Evolutionary conservation across 495 filamentous ascomycete species (phyloP).

Genomic region (Penicillium turbatum): DNA sequence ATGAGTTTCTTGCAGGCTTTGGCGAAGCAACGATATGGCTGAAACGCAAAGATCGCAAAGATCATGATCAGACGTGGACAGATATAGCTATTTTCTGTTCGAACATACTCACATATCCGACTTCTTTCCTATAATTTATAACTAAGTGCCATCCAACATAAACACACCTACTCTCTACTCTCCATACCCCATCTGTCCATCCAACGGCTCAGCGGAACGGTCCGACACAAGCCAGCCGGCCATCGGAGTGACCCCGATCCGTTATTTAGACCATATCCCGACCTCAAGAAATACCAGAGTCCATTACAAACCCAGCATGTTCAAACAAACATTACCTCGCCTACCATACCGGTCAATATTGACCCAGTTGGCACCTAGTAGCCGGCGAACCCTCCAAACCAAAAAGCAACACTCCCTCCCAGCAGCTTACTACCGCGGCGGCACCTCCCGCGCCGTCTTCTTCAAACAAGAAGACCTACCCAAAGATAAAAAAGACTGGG

Average conservation of each 20-base stretch:
- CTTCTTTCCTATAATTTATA: not conserved
- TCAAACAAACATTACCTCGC: not conserved
- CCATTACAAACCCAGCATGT: not conserved
- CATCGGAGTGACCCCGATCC: not conserved
- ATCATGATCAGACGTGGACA: not conserved
- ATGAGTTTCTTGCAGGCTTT: constrained; percentile 44
- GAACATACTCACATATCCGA: not conserved
- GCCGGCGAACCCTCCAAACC: not conserved
- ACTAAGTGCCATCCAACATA: not conserved
- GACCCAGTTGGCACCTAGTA: not conserved
- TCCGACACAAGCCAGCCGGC: constrained; percentile 1
- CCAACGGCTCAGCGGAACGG: not conserved
- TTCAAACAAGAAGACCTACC: constrained; percentile 54
- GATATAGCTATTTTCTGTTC: not conserved
- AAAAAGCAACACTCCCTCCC: constrained; percentile 43
- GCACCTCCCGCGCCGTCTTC: constrained; percentile 66
- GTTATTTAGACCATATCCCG: constrained; percentile 1
- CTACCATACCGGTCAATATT: not conserved
- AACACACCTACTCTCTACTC: not conserved
- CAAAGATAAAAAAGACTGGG: constrained; percentile 45
- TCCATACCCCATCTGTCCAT: not conserved
- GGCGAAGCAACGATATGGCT: constrained; percentile 46
- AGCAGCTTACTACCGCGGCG: constrained; percentile 68
- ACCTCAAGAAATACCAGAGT: not conserved
- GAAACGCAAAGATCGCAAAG: not conserved